Evolutionary conservation across 768 basidiomycete species (phyloP), one percentile per base, ranked within the genome.

Genomic region (Suillus variegatus): DNA sequence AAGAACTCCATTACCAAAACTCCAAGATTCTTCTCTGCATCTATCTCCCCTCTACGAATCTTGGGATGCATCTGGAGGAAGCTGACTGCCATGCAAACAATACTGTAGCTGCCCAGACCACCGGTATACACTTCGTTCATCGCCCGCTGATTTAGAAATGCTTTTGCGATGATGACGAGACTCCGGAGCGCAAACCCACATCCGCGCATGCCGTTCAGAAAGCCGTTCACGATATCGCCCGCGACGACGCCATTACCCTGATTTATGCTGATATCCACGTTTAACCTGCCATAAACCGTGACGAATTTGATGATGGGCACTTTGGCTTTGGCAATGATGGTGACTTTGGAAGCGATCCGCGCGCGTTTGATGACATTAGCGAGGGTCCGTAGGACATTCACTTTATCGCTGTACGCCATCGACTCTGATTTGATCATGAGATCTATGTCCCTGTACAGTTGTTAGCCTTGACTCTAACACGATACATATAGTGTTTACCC

Each of bases 51-150:
- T 63, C 87, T 78, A 47, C 96, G 88, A 66, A 99, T 88, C 76
- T 96, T 97, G 2, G 97, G 97, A 71, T 99, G 97, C 85, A 97
- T 93, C 84, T 99, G 97, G 57, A 99, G 81, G 75, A 99, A 99
- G 76, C 88, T 94, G 69, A 98, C 87, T 13, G 91, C 95, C 64
- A 99, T 77, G 75, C 94, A 97, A 63, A 98, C 94, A 65, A 97
- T 94, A 69, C 91, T 89, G 75, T 98, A 99, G 73, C 93, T 94
- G 25, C 97, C 96, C 43, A 99, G 77, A 2, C 97, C 97, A 9
- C 97, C 97, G 0, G 91, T 92, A 75, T 90, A 98, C n/a, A 99
- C 97, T 76, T 99, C 97, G 75, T 99, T 99, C 94, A 98, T 93
- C 36, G 87, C 86, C 47, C 96, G 83, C 74, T 97, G 94, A 68